Percentiles rank a stretch among this genome's conserved stretches.
phyloP scores from a whole-genome alignment of 768 basidiomycete genomes.

The Lactifluus pinguis region DNA sequence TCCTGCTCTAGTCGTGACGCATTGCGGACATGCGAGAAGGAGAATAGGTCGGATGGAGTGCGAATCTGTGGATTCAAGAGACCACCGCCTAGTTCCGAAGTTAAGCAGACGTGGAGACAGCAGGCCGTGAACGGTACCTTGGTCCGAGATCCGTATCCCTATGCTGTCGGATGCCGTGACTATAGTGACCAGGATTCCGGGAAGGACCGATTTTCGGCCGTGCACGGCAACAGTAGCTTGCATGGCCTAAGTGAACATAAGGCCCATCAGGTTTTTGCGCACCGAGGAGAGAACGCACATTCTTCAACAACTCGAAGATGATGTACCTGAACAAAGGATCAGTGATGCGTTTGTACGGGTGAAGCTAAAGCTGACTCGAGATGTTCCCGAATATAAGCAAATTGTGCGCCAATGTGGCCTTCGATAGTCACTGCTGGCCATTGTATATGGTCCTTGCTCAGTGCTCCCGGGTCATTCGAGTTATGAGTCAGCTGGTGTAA shows the following conservation, averaged over 20 bases:
- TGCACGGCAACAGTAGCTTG: constrained; percentile 54
- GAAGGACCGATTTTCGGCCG: constrained; percentile 33
- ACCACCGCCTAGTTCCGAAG: constrained; percentile 52
- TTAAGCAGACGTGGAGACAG: constrained; percentile 2
- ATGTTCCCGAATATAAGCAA: constrained; percentile 82
- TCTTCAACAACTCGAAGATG: constrained; percentile 83
- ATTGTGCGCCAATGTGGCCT: constrained; percentile 59
- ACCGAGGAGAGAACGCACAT: constrained; percentile 40
- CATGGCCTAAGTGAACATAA: constrained; percentile 45
- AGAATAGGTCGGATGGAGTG: constrained; percentile 72
- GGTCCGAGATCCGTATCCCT: constrained; percentile 81
- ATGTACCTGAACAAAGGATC: constrained; percentile 49
- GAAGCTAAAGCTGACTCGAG: constrained; percentile 48
- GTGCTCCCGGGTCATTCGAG: constrained; percentile 30
- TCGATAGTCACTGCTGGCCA: constrained; percentile 67
- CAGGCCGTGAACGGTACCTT: constrained; percentile 42
- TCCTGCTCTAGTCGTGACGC: constrained; percentile 57
- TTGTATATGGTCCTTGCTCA: constrained; percentile 23
- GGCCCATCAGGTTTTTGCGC: neutral
- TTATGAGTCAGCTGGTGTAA: constrained; percentile 41
- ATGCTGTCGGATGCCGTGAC: constrained; percentile 66
- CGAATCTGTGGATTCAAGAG: constrained; percentile 45
- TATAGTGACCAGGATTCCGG: constrained; percentile 68
- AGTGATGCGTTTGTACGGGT: neutral
- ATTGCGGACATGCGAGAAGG: constrained; percentile 81